Evolutionary conservation across 441 rosid species (phyloP).

Genomic region (Croton laevigatus): DNA sequence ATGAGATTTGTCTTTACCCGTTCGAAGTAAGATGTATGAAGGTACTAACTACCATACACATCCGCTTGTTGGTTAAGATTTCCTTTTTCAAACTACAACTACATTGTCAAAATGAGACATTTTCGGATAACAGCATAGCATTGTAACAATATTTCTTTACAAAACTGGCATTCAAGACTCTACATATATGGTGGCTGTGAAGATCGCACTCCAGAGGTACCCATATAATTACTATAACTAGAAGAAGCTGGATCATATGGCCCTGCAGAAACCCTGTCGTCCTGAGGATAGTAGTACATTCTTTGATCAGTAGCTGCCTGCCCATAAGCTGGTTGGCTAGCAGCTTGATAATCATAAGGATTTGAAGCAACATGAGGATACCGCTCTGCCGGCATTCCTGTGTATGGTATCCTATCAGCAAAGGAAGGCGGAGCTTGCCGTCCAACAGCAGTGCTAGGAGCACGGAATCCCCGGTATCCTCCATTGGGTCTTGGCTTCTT

Average conservation of each 20-base stretch:
- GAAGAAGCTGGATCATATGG: constrained; percentile 32
- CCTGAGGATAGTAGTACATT: constrained; percentile 40
- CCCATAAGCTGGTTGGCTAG: constrained; percentile 35
- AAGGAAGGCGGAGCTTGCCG: constrained; percentile 39
- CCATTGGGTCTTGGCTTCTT: constrained; percentile 66
- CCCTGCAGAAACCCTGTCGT: constrained; percentile 26
- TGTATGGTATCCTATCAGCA: constrained; percentile 27
- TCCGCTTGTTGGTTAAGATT: constrained; percentile 5
- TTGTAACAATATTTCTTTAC: constrained; percentile 7
- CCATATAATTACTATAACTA: constrained; percentile 30
- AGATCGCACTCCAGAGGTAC: constrained; percentile 31
- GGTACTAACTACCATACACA: too few relatives aligned
- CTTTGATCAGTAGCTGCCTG: constrained; percentile 45
- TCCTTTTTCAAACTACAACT: neutral
- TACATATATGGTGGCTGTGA: constrained; percentile 42
- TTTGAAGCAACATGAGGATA: constrained; percentile 36
- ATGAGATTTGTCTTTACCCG: neutral
- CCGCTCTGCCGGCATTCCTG: constrained; percentile 36
- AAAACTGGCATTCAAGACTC: constrained; percentile 8
- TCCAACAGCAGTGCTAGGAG: constrained; percentile 15
- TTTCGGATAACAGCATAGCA: neutral
- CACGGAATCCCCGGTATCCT: constrained; percentile 51
- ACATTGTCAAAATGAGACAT: constrained; percentile 4
- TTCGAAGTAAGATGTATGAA: neutral
- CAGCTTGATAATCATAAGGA: constrained; percentile 38